Conservation (phyloP, 2,329 filamentous ascomycete genomes). For the Coniochaeta sp. region DNA sequence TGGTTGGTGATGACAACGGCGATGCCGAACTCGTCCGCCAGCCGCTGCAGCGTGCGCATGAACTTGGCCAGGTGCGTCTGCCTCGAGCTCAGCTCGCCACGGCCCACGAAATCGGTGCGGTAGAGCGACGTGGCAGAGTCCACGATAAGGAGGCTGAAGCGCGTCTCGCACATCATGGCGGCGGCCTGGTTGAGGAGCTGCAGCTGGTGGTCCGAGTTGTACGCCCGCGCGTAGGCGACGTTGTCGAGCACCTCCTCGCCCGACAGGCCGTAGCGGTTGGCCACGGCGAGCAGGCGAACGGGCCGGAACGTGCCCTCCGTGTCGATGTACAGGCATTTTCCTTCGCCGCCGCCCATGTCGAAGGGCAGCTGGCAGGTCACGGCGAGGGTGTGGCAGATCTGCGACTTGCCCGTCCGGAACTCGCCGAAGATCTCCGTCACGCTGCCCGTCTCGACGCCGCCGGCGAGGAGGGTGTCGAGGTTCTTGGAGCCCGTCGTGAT, state of each 20-base stretch:
- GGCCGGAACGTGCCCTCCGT: slow-evolving; percentile 97
- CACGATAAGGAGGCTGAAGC: slow-evolving; percentile 91
- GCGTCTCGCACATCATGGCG: slow-evolving; percentile 98
- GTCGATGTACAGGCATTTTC: slow-evolving; percentile 97
- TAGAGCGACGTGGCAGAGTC: slow-evolving; percentile 95
- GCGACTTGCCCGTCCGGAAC: slow-evolving; percentile 96
- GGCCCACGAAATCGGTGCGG: slow-evolving; percentile 92
- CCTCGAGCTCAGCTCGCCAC: slow-evolving; percentile 89
- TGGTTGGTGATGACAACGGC: slow-evolving; percentile 98
- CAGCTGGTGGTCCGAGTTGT: slow-evolving; percentile 97
- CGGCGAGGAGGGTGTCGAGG: slow-evolving; percentile 87
- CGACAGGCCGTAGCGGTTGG: slow-evolving; percentile 87
- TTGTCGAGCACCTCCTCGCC: slow-evolving; percentile 98
- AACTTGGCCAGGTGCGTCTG: slow-evolving; percentile 87
- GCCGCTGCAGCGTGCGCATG: slow-evolving; percentile 73
- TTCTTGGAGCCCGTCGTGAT: slow-evolving; percentile 98
- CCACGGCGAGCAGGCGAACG: slow-evolving; percentile 82
- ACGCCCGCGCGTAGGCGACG: slow-evolving; percentile 93
- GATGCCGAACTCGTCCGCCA: slow-evolving; percentile 84
- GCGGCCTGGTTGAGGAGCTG: slow-evolving; percentile 91
- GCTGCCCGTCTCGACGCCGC: slow-evolving; percentile 92
- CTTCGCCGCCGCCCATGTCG: slow-evolving; percentile 97
- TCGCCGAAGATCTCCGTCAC: slow-evolving; percentile 98
- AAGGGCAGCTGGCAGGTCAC: slow-evolving; percentile 97
- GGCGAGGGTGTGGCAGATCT: slow-evolving; percentile 97